Evolutionary conservation across 164 flowering plant species (phyloP).

Genomic region (Berberis thunbergii): DNA sequence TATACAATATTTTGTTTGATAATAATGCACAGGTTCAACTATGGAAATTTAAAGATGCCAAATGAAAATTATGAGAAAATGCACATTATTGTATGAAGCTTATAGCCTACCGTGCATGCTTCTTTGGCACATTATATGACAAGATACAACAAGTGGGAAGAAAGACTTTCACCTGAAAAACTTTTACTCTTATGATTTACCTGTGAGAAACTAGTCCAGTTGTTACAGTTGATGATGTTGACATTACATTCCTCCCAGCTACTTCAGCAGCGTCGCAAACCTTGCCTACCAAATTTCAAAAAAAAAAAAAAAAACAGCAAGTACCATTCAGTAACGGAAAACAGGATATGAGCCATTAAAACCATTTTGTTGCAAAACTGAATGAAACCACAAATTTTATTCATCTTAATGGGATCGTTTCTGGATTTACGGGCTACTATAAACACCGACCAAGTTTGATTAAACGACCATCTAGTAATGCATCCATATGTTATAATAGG

Average conservation of each 20-base stretch:
- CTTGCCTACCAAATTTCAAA: slow-evolving; percentile 35
- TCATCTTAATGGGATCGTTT: neutral
- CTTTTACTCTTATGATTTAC: slow-evolving; percentile 19
- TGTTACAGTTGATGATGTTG: slow-evolving; percentile 73
- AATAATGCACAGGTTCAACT: neutral
- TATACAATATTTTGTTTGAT: neutral
- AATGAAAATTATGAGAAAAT: neutral
- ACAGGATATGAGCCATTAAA: neutral
- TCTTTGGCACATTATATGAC: neutral
- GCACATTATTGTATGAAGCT: too few relatives aligned
- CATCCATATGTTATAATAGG: neutral
- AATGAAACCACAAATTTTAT: neutral
- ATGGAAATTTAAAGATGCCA: too few relatives aligned
- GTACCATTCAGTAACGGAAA: neutral
- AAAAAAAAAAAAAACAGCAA: neutral
- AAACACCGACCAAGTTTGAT: neutral
- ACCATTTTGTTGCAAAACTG: neutral
- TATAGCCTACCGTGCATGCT: neutral
- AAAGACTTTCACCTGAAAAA: neutral
- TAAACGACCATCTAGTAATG: neutral
- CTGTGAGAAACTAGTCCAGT: slow-evolving; percentile 73
- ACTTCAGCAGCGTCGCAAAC: slow-evolving; percentile 87
- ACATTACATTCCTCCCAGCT: slow-evolving; percentile 78
- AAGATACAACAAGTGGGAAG: neutral
- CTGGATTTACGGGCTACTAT: neutral